phyloP scores from a whole-genome alignment of 164 flowering plant species.

The Amborella trichopoda region DNA sequence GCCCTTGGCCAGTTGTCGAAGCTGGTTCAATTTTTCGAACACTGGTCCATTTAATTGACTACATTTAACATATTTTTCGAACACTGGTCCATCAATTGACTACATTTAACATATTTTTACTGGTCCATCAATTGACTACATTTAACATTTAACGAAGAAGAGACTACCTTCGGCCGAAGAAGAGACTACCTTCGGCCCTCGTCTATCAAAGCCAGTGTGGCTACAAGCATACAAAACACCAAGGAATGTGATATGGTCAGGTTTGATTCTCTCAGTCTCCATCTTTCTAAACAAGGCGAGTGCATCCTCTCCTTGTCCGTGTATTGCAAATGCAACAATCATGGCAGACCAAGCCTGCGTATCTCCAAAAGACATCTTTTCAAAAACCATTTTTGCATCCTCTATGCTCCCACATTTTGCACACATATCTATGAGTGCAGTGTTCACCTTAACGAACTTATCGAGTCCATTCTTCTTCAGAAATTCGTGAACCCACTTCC shows the following conservation, averaged over 20 bases:
- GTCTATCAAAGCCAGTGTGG: slow-evolving; percentile 46
- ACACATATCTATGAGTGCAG: slow-evolving; percentile 70
- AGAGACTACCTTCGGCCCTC: slow-evolving; percentile 41
- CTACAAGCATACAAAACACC: slow-evolving; percentile 56
- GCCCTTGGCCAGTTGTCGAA: too few species aligned
- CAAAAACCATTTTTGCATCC: slow-evolving; percentile 42
- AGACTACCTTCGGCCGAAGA: too few species aligned
- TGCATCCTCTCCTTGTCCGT: slow-evolving; percentile 43
- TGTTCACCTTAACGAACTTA: slow-evolving; percentile 45
- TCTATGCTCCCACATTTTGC: slow-evolving; percentile 70
- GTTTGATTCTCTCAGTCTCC: slow-evolving; percentile 23
- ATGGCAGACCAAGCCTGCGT: slow-evolving; percentile 65
- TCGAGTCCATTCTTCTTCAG: slow-evolving; percentile 39
- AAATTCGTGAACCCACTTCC: slow-evolving; percentile 65
- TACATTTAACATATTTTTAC: too few species aligned
- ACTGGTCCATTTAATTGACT: too few species aligned
- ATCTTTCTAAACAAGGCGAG: slow-evolving; percentile 43
- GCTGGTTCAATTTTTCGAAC: too few species aligned
- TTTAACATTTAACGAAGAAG: too few species aligned
- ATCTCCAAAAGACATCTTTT: slow-evolving; percentile 33
- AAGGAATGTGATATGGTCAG: slow-evolving; percentile 57
- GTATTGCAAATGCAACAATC: slow-evolving; percentile 55
- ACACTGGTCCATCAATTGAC: too few species aligned
- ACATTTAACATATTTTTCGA: too few species aligned
- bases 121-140: too few species aligned